These are phyloP conservation scores for Colletotrichum graminicola DNA, from an alignment of 2,329 filamentous ascomycete species.

Conservation along the genomic window DNA sequence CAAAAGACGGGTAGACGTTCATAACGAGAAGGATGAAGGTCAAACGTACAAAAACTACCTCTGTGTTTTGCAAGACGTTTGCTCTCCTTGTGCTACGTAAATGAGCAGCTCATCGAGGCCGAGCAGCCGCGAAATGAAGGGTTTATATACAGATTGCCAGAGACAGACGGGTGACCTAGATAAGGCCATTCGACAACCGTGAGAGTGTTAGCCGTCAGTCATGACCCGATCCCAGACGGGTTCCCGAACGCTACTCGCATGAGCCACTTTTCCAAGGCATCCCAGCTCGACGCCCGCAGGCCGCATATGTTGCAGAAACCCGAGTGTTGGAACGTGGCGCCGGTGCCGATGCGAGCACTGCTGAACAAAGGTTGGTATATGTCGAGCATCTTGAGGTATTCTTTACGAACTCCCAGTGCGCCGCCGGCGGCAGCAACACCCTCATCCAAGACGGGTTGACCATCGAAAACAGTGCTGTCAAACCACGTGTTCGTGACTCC, in stretches of 20 bases:
- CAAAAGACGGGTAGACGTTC: neutral
- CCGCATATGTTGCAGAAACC: slow-evolving; percentile 64
- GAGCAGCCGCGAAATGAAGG: neutral
- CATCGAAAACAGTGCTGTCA: slow-evolving; percentile 51
- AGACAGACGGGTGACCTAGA: neutral
- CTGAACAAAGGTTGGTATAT: slow-evolving; percentile 59
- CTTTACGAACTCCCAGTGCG: slow-evolving; percentile 57
- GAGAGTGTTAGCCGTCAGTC: too few relatives aligned
- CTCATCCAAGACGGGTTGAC: slow-evolving; percentile 52
- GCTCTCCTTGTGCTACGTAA: neutral
- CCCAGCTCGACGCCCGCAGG: slow-evolving; percentile 59
- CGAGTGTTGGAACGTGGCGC: slow-evolving; percentile 48
- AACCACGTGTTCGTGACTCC: slow-evolving; percentile 63
- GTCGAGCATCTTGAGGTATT: slow-evolving; percentile 62
- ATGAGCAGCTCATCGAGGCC: too few relatives aligned
- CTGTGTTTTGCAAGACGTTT: neutral
- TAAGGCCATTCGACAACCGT: neutral
- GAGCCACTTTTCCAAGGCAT: slow-evolving; percentile 52
- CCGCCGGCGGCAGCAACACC: slow-evolving; percentile 62
- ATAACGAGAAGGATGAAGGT: neutral
- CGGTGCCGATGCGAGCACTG: slow-evolving; percentile 55
- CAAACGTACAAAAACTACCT: neutral
- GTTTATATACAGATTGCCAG: neutral
- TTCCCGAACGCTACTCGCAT: neutral
- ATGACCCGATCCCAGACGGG: neutral